These are phyloP conservation scores for Kingdonia uniflora DNA, from an alignment of 164 flowering plant genomes.

Conservation along the genomic window DNA sequence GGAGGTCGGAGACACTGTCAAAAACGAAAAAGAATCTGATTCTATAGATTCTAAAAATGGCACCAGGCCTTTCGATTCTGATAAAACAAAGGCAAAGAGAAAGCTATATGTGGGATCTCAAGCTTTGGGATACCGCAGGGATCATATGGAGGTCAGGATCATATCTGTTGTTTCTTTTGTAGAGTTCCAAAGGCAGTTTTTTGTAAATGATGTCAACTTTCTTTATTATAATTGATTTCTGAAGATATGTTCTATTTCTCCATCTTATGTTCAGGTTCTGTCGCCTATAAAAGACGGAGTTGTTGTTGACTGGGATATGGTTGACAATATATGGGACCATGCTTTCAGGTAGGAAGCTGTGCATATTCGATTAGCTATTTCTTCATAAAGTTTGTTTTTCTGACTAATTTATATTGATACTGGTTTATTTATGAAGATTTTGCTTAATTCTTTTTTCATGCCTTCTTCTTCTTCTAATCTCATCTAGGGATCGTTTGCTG, in stretches of 20 bases:
- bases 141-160: conserved; percentile 85
- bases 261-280: conserved; percentile 40
- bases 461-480: background rate
- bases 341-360: conserved; percentile 56
- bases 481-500: conserved; percentile 67
- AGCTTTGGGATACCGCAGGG: conserved; percentile 78
- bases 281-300: conserved; percentile 84
- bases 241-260: background rate
- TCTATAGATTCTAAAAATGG: conserved; percentile 50
- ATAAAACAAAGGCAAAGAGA: conserved; percentile 63
- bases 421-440: no score
- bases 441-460: no score
- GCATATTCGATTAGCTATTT: no score
- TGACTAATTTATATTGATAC: background rate
- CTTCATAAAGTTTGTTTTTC: no score
- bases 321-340: conserved; percentile 92
- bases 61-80: conserved; percentile 35
- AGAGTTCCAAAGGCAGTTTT: background rate
- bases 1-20: conserved; percentile 52
- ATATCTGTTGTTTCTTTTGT: background rate
- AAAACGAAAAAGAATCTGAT: conserved; percentile 47
- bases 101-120: conserved; percentile 89
- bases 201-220: background rate
- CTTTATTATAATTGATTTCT: background rate
- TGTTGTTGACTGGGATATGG: conserved; percentile 93